These are phyloP conservation scores for Lignosus rhinocerotis DNA, from an alignment of 1,284 basidiomycete genomes.

Conservation along the genomic window DNA sequence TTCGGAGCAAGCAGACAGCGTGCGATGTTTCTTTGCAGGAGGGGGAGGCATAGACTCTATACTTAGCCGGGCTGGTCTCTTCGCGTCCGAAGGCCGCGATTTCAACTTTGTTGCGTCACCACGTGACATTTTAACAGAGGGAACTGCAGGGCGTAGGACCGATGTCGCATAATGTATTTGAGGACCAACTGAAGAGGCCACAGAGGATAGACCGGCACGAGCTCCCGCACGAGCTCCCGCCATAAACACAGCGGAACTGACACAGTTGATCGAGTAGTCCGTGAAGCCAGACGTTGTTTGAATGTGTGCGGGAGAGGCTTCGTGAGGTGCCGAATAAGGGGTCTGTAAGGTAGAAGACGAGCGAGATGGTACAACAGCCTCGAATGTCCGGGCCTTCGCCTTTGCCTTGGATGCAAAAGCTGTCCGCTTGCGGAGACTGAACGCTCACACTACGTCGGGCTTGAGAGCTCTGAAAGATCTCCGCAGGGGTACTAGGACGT, in stretches of 20 bases:
- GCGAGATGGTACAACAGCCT: neutral
- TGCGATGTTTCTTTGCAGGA: conserved; percentile 8
- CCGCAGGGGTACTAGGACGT: neutral
- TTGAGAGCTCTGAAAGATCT: no score
- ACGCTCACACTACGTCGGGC: neutral
- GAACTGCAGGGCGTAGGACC: neutral
- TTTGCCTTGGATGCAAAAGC: neutral
- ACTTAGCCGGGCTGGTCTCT: neutral
- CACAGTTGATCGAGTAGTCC: neutral
- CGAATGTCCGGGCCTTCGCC: neutral
- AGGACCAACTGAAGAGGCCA: no score
- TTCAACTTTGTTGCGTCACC: neutral
- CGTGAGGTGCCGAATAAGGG: neutral
- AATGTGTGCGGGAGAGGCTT: neutral
- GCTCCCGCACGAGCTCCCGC: no score
- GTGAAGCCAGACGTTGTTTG: neutral
- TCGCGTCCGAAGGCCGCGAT: neutral
- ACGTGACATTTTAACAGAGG: neutral
- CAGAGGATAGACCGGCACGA: no score
- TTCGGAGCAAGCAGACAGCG: neutral
- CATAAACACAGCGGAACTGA: no score
- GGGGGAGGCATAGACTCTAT: conserved; percentile 2
- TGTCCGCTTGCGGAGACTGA: neutral
- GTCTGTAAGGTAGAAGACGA: neutral
- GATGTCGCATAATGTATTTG: neutral